Evolutionary conservation across 2,329 filamentous ascomycete genomes (phyloP), one percentile per base, ranked within the genome.

Genomic region (Neurospora sp.): DNA sequence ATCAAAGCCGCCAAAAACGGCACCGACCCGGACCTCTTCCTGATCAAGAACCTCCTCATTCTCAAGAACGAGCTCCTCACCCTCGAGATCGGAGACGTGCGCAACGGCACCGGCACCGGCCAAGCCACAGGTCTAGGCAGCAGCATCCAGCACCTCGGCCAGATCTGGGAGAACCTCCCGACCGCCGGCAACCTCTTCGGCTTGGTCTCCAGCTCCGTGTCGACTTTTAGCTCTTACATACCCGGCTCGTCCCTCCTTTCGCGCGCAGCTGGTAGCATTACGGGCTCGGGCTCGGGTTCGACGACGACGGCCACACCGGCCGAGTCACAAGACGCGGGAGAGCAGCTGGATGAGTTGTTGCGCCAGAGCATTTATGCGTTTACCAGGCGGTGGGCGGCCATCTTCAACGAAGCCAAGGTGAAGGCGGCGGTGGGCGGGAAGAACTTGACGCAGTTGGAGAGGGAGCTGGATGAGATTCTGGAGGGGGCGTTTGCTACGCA

Each of bases 51-150:
- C 78, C 86, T 99, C 1, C 90, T 99, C 67, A 90, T 97, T 67
- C 87, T 99, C 68, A 98, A 98, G 80, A 96, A 97, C 78, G 92
- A 97, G 78, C 91, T 99, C 68, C 89, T 99, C 36, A 94, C 94
- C 10, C 93, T 99, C 72, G 96, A 99, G 81, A 97, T 99, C 74
- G 94, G 87, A 68, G 87, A 89, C 73, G 85, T 88, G 17, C 82
- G 87, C 71, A 85, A 85, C 69, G 70, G 68, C 39, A 28, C 10
- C 40, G 38, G 37, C 17, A n/a, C 57, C 33, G 38, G 52, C 11
- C 28, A 40, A 37, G 17, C 57, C 43, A 4, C 67, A 66, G 5
- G 67, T 62, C 41, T 83, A 86, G 65, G 79, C 81, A 6, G 81
- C 17, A 81, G 82, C 4, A 84, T 87, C 82, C 86, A 89, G 74